Base-by-base conservation (phyloP, 2,329 filamentous ascomycete genomes). In the Pyricularia sp. region DNA sequence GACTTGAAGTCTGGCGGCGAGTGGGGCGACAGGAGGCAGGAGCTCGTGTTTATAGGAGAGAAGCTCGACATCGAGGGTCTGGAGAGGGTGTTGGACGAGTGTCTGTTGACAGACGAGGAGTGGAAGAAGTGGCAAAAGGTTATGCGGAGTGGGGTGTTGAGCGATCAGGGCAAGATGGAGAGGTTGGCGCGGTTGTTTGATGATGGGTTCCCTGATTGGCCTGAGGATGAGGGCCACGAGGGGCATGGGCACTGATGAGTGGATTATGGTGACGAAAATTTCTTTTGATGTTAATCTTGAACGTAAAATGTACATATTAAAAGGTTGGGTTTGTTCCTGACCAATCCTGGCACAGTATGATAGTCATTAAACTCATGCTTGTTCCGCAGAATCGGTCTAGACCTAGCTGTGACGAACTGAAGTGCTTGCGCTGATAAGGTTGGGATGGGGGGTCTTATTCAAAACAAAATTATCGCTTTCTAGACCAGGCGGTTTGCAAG, bases 1-100 rank as follows among this genome's bases (percentile, higher is more conserved):
- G 84, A 86, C 71, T 81, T 86, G 26, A 74, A 79, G 7, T 82
- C 84, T 30, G 84, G 84, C 5, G 86, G 85, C 0, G 82, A 86
- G 70, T 92, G 89, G 88, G 90, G 88, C 0, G 90, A 92, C 72
- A 82, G 90, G 1, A 81, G 90, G 2, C 90, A 92, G 75, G 90
- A 92, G 75, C 75, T 92, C 7, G 90, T 92, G 2, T 90, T 92
- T 70, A 92, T 93, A 69, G 90, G 90, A 0, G 88, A 92, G 76
- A 82, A 82, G 5, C 80, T 92, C 17, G 82, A 91, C 66, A 74
- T 81, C 1, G 74, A 76, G 5, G 81, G 79, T 0, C 78, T 92
- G 20, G 84, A 82, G 28, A 77, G 76, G 4, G 75, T 83, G 42
- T 75, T 92, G 3, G 86, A 92, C 73, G 77, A 75, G 1, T 92